A percentile compares a stretch with the other conserved stretches of the same genome.
These are phyloP conservation scores for Suillus subalutaceus DNA, from an alignment of 768 basidiomycete species.

Conservation along the genomic window DNA sequence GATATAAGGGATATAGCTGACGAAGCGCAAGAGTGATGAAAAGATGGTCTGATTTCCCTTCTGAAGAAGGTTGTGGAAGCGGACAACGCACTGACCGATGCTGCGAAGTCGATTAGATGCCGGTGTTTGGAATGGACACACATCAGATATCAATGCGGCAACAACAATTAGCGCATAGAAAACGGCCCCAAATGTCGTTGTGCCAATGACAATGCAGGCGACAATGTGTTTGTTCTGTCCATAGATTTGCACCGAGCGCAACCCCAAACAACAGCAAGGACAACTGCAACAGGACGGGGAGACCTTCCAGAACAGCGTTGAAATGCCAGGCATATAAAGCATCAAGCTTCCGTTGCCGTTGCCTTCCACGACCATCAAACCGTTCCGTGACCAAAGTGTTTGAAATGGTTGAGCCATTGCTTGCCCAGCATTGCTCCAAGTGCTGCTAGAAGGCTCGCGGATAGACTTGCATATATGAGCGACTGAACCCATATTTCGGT, in stretches of 20 bases:
- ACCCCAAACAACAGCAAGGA: slow-evolving; percentile 25
- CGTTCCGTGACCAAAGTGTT: slow-evolving; percentile 16
- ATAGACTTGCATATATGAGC: slow-evolving; percentile 24
- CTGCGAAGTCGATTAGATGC: slow-evolving; percentile 16
- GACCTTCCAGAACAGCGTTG: slow-evolving; percentile 14
- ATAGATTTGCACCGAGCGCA: slow-evolving; percentile 19
- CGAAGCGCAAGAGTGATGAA: slow-evolving; percentile 5
- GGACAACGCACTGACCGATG: slow-evolving; percentile 4
- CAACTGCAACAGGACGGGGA: slow-evolving; percentile 24
- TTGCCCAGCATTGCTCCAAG: slow-evolving; percentile 24
- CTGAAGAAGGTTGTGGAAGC: neutral
- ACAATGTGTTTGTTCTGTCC: slow-evolving; percentile 17
- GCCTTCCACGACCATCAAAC: slow-evolving; percentile 18
- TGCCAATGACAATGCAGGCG: slow-evolving; percentile 15
- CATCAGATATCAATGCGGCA: slow-evolving; percentile 15
- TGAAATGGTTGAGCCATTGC: slow-evolving; percentile 19
- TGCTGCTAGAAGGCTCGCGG: slow-evolving; percentile 25
- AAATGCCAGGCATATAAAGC: slow-evolving; percentile 24
- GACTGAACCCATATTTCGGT: slow-evolving; percentile 19
- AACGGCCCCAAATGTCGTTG: slow-evolving; percentile 15
- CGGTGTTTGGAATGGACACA: slow-evolving; percentile 25
- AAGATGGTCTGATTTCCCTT: slow-evolving; percentile 2
- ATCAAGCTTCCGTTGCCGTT: slow-evolving; percentile 21
- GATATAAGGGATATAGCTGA: slow-evolving; percentile 8
- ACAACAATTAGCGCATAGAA: slow-evolving; percentile 23